phyloP scores from a whole-genome alignment of 306 rosid genomes.

The Cicer yamashitae region DNA sequence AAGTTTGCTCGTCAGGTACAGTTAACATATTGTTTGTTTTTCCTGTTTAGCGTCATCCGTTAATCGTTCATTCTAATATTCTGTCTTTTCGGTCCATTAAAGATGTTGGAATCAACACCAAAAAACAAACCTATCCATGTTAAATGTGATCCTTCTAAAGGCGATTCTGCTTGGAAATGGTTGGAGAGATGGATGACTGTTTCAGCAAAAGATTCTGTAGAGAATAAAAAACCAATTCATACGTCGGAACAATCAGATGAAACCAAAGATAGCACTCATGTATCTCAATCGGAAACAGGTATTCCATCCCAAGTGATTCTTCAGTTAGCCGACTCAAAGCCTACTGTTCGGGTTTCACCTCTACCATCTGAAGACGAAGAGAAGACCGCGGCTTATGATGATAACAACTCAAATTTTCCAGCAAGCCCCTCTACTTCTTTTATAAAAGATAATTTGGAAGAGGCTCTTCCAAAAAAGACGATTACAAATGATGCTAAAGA shows the following conservation, averaged over 20 bases:
- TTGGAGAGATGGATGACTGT: conserved; percentile 94
- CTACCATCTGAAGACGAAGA: conserved; percentile 69
- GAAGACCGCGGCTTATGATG: conserved; percentile 52
- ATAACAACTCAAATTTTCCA: conserved; percentile 57
- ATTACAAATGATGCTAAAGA: conserved; percentile 51
- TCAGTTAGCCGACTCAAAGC: conserved; percentile 55
- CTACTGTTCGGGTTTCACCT: conserved; percentile 46
- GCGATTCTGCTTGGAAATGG: conserved; percentile 95
- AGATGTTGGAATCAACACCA: conserved; percentile 84
- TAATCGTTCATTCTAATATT: conserved; percentile 31
- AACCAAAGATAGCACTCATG: conserved; percentile 43
- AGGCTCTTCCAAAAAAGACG: conserved; percentile 51
- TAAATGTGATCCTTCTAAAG: conserved; percentile 82
- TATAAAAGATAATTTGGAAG: conserved; percentile 52
- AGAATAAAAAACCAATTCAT: conserved; percentile 44
- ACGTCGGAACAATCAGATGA: conserved; percentile 51
- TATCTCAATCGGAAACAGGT: conserved; percentile 49
- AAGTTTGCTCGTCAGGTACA: conserved; percentile 84
- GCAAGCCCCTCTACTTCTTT: conserved; percentile 47
- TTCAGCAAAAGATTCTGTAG: conserved; percentile 54
- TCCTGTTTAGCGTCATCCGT: neutral
- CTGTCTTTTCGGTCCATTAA: conserved; percentile 15
- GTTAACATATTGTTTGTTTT: conserved; percentile 30
- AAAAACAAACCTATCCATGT: conserved; percentile 69
- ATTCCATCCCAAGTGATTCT: conserved; percentile 50